Base-by-base conservation (phyloP, 257 asterid genomes). In the Craterostigma plantagineum region DNA sequence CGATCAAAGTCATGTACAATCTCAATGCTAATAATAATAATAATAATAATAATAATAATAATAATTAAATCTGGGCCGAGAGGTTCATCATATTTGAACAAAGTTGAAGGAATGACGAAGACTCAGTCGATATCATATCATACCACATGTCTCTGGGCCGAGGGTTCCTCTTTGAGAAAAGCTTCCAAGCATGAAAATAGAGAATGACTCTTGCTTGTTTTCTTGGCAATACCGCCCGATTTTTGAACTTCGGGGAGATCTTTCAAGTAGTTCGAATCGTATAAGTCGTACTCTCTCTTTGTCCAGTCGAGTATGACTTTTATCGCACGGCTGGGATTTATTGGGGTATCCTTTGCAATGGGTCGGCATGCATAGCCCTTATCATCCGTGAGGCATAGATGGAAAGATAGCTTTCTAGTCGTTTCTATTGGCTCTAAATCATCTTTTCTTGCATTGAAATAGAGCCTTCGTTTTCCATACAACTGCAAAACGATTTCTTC, bases 121-220 rank as follows among this genome's bases (percentile, higher is more conserved):
- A 40, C 33, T 33, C n/a, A n/a, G n/a, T n/a, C n/a, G n/a, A 4
- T 23, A 0, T 42, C 14, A 50, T n/a, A n/a, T n/a, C 34, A 48
- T 71, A 83, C 99, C 99, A 90, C 99, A 83, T 90, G 61, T 90
- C 99, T 83, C 95, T 18, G 91, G 99, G 45, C 95, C 99, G 14
- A 90, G 12, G 94, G 99, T 57, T 90, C 99, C 72, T 83, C 95
- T 65, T 77, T 90, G 34, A 79, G 66, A 71, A 90, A 90, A 45
- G 92, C 81, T 64, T 90, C 94, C 62, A 90, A 64, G 56, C 99
- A 90, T 1, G 94, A 79, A 72, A 83, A 90, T 46, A 90, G 63
- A 60, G 95, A 76, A 65, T 6, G 79, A 80, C 51, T 79, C 98
- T 62, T 70, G 93, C 61, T 76, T 82, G 48, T 78, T 62, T 81